Base-by-base conservation (phyloP, 2,329 filamentous ascomycete species). In the Trichoderma simmonsii region DNA sequence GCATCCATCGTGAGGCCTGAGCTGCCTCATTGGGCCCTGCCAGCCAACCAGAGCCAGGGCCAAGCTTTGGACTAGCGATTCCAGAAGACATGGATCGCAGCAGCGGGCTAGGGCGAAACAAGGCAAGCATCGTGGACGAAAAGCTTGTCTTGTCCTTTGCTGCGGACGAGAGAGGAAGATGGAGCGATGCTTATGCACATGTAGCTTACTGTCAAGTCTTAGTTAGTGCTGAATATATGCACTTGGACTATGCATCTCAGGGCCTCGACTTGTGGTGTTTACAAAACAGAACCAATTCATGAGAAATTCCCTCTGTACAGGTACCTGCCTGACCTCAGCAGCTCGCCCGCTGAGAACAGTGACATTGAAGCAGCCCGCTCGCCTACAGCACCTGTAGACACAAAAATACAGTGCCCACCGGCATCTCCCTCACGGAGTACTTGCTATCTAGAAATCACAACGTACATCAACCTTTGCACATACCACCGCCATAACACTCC, bases 1-100 rank as follows among this genome's bases (percentile, higher is more conserved):
- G 34, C 39, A 24, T n/a, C 57, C 36, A 69, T 69, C 66, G 56
- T 69, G 56, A 61, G 36, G 43, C 21, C 18, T 61, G 24, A 61
- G 57, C 56, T 61, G 66, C 57, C 65, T 68, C 54, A 48, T 68
- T 60, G n/a, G 54, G 54, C 54, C 18, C 54, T 12, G 54, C 14
- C 54, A 68, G 54, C 65, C 65, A 68, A 68, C 65, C 65, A 68
- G 54, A 59, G 24, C 15, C 51, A 30, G 39, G 21, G 57, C 36
- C 39, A 70, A 32, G 54, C 56, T 68, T n/a, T 28, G 15, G 65
- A n/a, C 51, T 32, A 32, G 24, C 34, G 43, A 21, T 65, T 65
- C 62, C 28, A 59, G 51, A 57, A 43, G 39, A 65, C 59, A 21
- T 34, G 59, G 59, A 57, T 56, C 24, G 34, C 32, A 26, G 24